phyloP scores from a whole-genome alignment of 768 basidiomycete species.

The Podaxis carcinomalis region DNA sequence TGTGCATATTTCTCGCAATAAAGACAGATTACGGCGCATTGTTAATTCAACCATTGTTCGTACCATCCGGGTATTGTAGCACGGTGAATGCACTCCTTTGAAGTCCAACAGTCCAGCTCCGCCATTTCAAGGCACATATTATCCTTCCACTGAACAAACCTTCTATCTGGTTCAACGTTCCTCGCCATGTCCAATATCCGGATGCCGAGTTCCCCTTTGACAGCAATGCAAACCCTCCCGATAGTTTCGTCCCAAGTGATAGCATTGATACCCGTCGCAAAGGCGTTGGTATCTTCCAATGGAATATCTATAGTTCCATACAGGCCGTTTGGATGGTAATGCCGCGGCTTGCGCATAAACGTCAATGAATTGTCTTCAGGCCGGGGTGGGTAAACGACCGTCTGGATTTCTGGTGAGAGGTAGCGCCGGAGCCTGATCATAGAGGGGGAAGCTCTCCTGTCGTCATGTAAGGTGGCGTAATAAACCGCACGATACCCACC shows the following conservation, averaged over 20 bases:
- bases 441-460: constrained; percentile 27
- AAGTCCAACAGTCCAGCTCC: constrained; percentile 1
- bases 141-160: constrained; percentile 27
- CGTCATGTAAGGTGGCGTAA: constrained; percentile 29
- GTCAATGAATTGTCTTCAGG: constrained; percentile 4
- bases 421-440: constrained; percentile 35
- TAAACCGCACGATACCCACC: constrained; percentile 41
- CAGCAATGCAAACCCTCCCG: constrained; percentile 53
- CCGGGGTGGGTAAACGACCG: not conserved
- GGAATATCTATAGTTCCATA: constrained; percentile 5
- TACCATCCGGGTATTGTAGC: not conserved
- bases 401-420: constrained; percentile 23
- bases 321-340: not conserved
- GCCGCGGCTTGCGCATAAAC: constrained; percentile 5
- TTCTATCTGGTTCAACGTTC: constrained; percentile 21
- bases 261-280: constrained; percentile 31
- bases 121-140: constrained; percentile 9
- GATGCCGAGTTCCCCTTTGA: constrained; percentile 34
- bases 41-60: not conserved
- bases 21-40: not conserved
- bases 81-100: constrained; percentile 2
- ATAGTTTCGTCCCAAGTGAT: constrained; percentile 66
- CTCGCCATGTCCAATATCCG: constrained; percentile 46
- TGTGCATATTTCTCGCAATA: not conserved
- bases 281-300: constrained; percentile 15